These are phyloP conservation scores for Phytopythium boreale DNA, from an alignment of 352 stramenopile species.

Conservation along the genomic window DNA sequence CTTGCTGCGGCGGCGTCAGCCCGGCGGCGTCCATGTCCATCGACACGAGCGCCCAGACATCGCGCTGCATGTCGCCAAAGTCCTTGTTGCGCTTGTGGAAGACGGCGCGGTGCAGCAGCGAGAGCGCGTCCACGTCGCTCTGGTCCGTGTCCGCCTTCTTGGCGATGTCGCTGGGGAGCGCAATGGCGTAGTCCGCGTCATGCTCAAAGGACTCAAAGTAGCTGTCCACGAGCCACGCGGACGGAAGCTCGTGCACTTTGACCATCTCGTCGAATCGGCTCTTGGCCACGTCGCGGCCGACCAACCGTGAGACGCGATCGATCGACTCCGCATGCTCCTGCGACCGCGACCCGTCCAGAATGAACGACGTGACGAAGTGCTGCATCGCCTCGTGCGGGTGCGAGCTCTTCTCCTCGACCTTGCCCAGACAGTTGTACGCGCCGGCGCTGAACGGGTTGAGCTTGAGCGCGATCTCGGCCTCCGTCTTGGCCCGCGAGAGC, in stretches of 20 bases:
- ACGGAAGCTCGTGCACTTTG: conserved; percentile 69
- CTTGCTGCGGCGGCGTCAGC: conserved; percentile 31
- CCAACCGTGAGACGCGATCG: conserved; percentile 62
- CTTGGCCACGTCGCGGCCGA: conserved; percentile 66
- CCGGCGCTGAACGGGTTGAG: conserved; percentile 67
- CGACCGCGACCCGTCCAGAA: conserved; percentile 75
- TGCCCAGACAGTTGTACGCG: conserved; percentile 68
- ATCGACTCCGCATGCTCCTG: conserved; percentile 66
- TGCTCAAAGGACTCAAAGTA: conserved; percentile 87
- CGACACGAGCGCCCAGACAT: conserved; percentile 35
- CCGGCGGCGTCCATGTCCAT: conserved; percentile 37
- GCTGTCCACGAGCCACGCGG: conserved; percentile 74
- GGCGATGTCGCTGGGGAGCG: conserved; percentile 60
- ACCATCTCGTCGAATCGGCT: conserved; percentile 68
- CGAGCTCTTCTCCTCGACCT: conserved; percentile 50
- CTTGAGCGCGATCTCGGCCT: conserved; percentile 45
- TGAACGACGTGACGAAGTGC: conserved; percentile 79
- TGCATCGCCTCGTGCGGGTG: conserved; percentile 70
- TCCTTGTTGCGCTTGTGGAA: conserved; percentile 60
- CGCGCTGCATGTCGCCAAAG: conserved; percentile 45
- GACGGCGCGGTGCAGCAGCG: conserved; percentile 60
- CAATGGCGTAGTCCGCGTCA: conserved; percentile 57
- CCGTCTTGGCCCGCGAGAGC: conserved; percentile 34
- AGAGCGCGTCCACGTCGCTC: conserved; percentile 45
- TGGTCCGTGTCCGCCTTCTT: conserved; percentile 38